These are phyloP conservation scores for Colletotrichum spaethianum DNA, from an alignment of 2,329 filamentous ascomycete species.

Conservation along the genomic window DNA sequence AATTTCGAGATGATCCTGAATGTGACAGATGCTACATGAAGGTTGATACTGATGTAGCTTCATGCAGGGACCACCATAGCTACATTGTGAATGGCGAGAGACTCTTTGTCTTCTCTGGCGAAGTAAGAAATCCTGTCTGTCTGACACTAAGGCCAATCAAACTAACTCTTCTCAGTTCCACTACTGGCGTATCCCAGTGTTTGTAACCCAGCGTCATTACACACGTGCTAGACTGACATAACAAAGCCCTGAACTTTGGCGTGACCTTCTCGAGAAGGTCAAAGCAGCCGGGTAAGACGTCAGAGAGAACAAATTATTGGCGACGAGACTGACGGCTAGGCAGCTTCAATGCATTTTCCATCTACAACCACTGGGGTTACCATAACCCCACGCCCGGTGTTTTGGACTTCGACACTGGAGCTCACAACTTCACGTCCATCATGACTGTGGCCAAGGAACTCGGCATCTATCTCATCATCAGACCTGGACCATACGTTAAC, in stretches of 20 bases:
- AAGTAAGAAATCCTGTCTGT: conserved; percentile 45
- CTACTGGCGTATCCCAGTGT: conserved; percentile 60
- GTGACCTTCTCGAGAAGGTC: conserved; percentile 59
- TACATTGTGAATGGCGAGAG: conserved; percentile 57
- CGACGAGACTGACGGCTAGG: not conserved
- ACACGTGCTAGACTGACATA: not conserved
- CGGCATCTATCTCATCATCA: conserved; percentile 58
- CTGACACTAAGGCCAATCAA: not conserved
- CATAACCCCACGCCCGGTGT: conserved; percentile 55
- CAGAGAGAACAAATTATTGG: not conserved
- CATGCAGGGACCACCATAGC: conserved; percentile 57
- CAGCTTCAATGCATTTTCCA: conserved; percentile 59
- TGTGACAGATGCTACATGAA: not conserved
- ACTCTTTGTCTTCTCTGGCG: conserved; percentile 59
- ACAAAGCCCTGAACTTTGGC: conserved; percentile 54
- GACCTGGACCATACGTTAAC: conserved; percentile 75
- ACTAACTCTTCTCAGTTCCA: conserved; percentile 51
- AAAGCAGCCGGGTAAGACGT: conserved; percentile 54
- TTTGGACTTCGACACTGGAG: conserved; percentile 51
- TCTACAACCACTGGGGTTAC: conserved; percentile 59
- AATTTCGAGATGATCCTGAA: not conserved
- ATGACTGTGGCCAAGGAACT: conserved; percentile 61
- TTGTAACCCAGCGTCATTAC: conserved; percentile 24
- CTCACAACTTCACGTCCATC: conserved; percentile 64
- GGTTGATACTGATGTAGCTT: not conserved